Conservation (phyloP, 2,329 filamentous ascomycete genomes). For the Westerdykella sp. region DNA sequence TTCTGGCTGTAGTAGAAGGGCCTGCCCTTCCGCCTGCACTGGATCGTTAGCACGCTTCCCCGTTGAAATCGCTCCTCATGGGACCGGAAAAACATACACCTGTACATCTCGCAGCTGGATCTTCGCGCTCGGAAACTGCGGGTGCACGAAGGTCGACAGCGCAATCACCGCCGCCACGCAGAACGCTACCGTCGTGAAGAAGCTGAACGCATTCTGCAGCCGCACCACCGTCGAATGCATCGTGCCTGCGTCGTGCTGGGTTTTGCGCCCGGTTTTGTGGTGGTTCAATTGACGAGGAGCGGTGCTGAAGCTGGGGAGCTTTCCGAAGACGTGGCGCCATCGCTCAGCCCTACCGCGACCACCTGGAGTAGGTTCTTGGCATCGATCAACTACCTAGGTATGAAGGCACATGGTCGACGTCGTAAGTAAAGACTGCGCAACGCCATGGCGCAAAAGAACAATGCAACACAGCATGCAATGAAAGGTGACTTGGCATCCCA, state of each 20-base stretch:
- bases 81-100: slow-evolving; percentile 53
- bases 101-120: slow-evolving; percentile 71
- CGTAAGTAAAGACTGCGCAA: too few relatives aligned
- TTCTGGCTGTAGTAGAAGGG: slow-evolving; percentile 94
- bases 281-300: slow-evolving; percentile 1
- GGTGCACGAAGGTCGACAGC: slow-evolving; percentile 65
- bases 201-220: slow-evolving; percentile 88
- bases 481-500: too few relatives aligned
- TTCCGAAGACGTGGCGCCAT: slow-evolving; percentile 7
- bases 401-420: too few relatives aligned
- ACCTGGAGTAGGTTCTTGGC: background rate
- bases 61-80: background rate
- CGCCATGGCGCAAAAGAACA: too few relatives aligned
- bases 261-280: background rate
- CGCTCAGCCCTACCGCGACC: slow-evolving; percentile 16
- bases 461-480: too few relatives aligned
- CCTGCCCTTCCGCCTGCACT: slow-evolving; percentile 68
- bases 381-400: background rate
- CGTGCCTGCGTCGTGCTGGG: slow-evolving; percentile 4
- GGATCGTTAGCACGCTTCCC: background rate
- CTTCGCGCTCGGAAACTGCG: slow-evolving; percentile 60
- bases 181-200: slow-evolving; percentile 93
- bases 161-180: slow-evolving; percentile 74
- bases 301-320: slow-evolving; percentile 10
- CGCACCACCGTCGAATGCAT: slow-evolving; percentile 90